phyloP scores from a whole-genome alignment of 768 basidiomycete species.

The Paxillus involutus region DNA sequence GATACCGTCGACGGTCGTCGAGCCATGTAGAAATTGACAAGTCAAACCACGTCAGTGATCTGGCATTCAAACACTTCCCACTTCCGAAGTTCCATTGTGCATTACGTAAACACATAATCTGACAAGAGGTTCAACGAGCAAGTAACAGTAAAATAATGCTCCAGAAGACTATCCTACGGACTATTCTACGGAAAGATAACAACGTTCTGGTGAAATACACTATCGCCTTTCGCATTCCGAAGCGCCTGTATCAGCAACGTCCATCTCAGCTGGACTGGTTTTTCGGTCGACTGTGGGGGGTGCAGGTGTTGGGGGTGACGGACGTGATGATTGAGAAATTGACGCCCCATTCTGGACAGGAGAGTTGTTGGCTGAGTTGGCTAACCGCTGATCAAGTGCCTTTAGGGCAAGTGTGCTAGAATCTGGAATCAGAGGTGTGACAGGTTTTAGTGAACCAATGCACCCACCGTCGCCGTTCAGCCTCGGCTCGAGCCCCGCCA shows the following conservation, averaged over 20 bases:
- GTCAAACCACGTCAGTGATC: background rate
- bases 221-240: conserved; percentile 24
- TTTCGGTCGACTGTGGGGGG: conserved; percentile 34
- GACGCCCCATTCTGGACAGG: conserved; percentile 31
- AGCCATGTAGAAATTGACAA: conserved; percentile 32
- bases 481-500: conserved; percentile 91
- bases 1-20: conserved; percentile 38
- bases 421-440: conserved; percentile 9
- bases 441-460: background rate
- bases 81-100: background rate
- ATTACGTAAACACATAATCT: conserved; percentile 24
- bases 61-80: background rate
- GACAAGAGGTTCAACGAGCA: background rate
- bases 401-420: conserved; percentile 91
- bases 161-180: conserved; percentile 2
- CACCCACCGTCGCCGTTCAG: conserved; percentile 86
- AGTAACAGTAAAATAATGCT: background rate
- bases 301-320: conserved; percentile 29
- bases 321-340: conserved; percentile 25
- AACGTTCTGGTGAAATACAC: conserved; percentile 11
- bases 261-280: conserved; percentile 20
- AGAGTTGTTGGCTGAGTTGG: conserved; percentile 46
- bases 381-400: conserved; percentile 91
- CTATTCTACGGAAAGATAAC: conserved; percentile 1
- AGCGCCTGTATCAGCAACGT: conserved; percentile 13